Percentiles rank a stretch among this genome's conserved stretches.
phyloP scores from a whole-genome alignment of 495 filamentous ascomycete species.

The Aspergillus heteromorphus region DNA sequence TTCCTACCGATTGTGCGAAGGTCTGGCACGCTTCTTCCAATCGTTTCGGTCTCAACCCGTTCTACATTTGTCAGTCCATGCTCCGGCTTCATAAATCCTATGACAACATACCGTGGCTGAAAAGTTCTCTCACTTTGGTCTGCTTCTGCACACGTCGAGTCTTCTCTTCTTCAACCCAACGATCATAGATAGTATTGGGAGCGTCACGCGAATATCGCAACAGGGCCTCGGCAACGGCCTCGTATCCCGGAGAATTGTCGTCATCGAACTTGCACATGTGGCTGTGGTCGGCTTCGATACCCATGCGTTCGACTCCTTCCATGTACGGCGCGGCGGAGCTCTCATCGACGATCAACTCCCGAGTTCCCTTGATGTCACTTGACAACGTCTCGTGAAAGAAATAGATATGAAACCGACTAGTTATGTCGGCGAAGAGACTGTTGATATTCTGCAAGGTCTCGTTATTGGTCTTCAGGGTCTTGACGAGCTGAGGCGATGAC shows the following conservation, averaged over 20 bases:
- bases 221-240: conserved; percentile 65
- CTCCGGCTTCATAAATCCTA: not conserved
- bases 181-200: conserved; percentile 48
- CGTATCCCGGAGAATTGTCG: conserved; percentile 65
- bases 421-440: conserved; percentile 66
- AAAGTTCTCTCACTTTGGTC: conserved; percentile 35
- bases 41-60: not conserved
- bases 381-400: conserved; percentile 67
- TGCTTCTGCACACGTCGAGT: conserved; percentile 40
- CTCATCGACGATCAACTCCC: conserved; percentile 65
- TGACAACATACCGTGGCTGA: conserved; percentile 21
- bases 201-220: conserved; percentile 62
- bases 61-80: not conserved
- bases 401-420: conserved; percentile 65
- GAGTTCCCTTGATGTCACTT: conserved; percentile 59
- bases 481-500: conserved; percentile 62
- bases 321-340: conserved; percentile 68
- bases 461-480: conserved; percentile 68
- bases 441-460: conserved; percentile 81
- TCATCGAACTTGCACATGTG: conserved; percentile 83
- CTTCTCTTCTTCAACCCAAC: conserved; percentile 61
- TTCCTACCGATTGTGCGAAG: conserved; percentile 28
- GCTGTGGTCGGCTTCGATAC: conserved; percentile 80
- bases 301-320: conserved; percentile 68
- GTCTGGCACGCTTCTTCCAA: conserved; percentile 21